Conservation (phyloP, 805 yeast species). For the Teunomyces lycoperdinae region DNA sequence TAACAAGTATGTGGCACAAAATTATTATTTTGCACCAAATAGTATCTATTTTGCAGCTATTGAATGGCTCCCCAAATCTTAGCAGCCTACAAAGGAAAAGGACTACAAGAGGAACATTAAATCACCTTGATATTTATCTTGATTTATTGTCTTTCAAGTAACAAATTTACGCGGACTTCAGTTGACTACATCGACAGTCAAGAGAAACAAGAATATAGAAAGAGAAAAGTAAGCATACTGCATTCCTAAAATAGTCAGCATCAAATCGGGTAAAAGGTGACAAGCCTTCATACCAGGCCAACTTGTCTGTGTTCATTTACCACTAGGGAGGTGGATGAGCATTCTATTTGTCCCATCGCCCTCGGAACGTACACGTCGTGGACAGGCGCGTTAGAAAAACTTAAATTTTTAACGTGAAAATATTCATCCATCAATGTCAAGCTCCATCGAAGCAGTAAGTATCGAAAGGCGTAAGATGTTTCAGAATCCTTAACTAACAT, state of each 20-base stretch:
- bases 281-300: too few species aligned
- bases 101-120: too few species aligned
- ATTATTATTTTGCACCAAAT: not conserved
- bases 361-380: not conserved
- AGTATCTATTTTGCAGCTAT: not conserved
- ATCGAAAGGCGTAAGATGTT: not conserved
- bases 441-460: conserved; percentile 9
- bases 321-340: not conserved
- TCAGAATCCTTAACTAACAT: not conserved
- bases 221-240: too few species aligned
- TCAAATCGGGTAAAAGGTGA: too few species aligned
- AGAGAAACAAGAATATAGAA: too few species aligned
- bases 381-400: conserved; percentile 4
- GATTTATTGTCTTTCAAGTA: too few species aligned
- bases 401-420: conserved; percentile 1
- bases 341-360: not conserved
- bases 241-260: too few species aligned
- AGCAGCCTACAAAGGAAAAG: not conserved
- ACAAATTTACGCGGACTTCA: too few species aligned
- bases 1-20: not conserved
- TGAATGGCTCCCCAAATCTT: not conserved
- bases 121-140: too few species aligned
- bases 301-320: too few species aligned
- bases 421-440: conserved; percentile 6
- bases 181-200: too few species aligned